Percentiles rank a stretch among this genome's conserved stretches.
phyloP scores from a whole-genome alignment of 1,284 basidiomycete genomes.

The Cryptococcus sp. region DNA sequence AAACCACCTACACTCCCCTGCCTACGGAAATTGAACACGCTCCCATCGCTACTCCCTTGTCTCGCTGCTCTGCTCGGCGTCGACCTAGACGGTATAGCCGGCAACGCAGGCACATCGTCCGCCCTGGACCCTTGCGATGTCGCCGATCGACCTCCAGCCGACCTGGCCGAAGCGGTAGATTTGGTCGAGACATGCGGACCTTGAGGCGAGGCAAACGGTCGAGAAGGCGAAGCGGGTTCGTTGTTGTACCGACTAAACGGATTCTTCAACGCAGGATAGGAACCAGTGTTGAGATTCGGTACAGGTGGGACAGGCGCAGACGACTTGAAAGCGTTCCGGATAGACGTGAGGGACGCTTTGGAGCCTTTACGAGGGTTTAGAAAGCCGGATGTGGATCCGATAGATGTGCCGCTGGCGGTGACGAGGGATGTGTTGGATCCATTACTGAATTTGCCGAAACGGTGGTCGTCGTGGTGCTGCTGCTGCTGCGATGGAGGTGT shows the following conservation, averaged over 20 bases:
- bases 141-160: slow-evolving; percentile 31
- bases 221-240: slow-evolving; percentile 23
- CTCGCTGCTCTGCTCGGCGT: slow-evolving; percentile 31
- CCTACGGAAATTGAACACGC: slow-evolving; percentile 27
- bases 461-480: slow-evolving; percentile 11
- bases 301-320: slow-evolving; percentile 28
- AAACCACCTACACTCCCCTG: slow-evolving; percentile 28
- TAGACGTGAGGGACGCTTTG: slow-evolving; percentile 58
- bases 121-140: slow-evolving; percentile 38
- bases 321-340: slow-evolving; percentile 78
- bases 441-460: slow-evolving; percentile 40
- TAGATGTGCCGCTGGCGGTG: slow-evolving; percentile 24
- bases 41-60: slow-evolving; percentile 35
- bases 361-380: slow-evolving; percentile 64
- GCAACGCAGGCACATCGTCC: slow-evolving; percentile 37
- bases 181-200: slow-evolving; percentile 25
- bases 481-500: slow-evolving; percentile 10
- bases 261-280: slow-evolving; percentile 42
- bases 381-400: slow-evolving; percentile 23
- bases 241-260: slow-evolving; percentile 40
- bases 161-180: slow-evolving; percentile 32
- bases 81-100: slow-evolving; percentile 31
- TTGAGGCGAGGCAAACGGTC: slow-evolving; percentile 13
- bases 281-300: slow-evolving; percentile 24
- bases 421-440: slow-evolving; percentile 48